Evolutionary conservation across 805 yeast genomes (phyloP).

Genomic region (Starmerella lactis-condensi): DNA sequence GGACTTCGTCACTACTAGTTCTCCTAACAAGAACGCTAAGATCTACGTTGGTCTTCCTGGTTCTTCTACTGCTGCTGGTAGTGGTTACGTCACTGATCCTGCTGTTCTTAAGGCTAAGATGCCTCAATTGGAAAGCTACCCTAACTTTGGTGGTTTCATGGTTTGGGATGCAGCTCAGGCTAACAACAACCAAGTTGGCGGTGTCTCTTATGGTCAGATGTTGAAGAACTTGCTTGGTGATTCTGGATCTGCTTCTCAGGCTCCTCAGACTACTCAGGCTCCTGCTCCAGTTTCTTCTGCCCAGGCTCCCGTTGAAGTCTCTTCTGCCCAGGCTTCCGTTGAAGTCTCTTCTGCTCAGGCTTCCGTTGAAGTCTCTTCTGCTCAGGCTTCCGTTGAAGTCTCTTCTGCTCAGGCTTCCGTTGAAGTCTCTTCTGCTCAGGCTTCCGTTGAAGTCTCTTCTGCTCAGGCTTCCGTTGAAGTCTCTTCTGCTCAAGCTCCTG

Average conservation of each 20-base stretch:
- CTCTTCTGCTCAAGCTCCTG: slow-evolving; percentile 3
- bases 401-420: neutral
- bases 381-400: neutral
- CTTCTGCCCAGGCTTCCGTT: neutral
- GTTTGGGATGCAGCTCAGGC: slow-evolving; percentile 71
- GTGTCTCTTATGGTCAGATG: slow-evolving; percentile 27
- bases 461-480: neutral
- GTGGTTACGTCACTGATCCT: slow-evolving; percentile 34
- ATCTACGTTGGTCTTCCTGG: slow-evolving; percentile 65
- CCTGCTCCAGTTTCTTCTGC: slow-evolving; percentile 8
- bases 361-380: slow-evolving; percentile 1
- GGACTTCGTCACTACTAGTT: slow-evolving; percentile 34
- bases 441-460: neutral
- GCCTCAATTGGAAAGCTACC: slow-evolving; percentile 17
- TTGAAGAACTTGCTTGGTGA: slow-evolving; percentile 28
- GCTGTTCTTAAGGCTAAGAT: slow-evolving; percentile 19
- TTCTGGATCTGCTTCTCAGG: slow-evolving; percentile 11
- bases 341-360: neutral
- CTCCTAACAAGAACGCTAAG: slow-evolving; percentile 54
- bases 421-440: neutral
- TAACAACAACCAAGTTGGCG: slow-evolving; percentile 32
- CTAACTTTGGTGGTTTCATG: slow-evolving; percentile 53
- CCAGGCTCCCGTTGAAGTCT: slow-evolving; percentile 2
- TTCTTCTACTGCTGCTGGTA: slow-evolving; percentile 31
- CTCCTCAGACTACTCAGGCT: slow-evolving; percentile 6